Percentiles rank a stretch among this genome's conserved stretches.
Evolutionary conservation across 192 early-diverging fungal species (phyloP).

Genomic region (Cladochytrium replicatum): DNA sequence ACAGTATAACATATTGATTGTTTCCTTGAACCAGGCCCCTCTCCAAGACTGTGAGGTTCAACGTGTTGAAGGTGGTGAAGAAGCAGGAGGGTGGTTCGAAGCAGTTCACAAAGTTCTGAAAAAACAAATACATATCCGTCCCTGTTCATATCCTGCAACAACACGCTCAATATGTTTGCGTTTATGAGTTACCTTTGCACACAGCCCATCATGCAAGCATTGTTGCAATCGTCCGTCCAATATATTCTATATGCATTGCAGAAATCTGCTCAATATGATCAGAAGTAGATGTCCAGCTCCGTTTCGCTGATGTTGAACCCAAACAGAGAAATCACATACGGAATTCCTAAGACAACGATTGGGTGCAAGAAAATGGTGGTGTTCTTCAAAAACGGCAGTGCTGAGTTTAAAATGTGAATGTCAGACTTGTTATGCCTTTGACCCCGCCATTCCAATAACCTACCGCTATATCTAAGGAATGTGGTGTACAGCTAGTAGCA

Average conservation of each 20-base stretch:
- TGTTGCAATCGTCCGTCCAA: too few species aligned
- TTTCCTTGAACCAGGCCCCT: slow-evolving; percentile 61
- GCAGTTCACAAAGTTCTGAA: slow-evolving; percentile 90
- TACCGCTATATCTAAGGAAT: slow-evolving; percentile 87
- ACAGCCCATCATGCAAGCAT: too few species aligned
- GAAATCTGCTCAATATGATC: too few species aligned
- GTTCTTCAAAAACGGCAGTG: slow-evolving; percentile 85
- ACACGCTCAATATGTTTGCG: too few species aligned
- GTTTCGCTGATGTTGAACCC: slow-evolving; percentile 63
- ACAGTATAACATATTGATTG: slow-evolving; percentile 1
- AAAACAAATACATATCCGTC: too few species aligned
- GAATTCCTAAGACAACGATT: slow-evolving; percentile 43
- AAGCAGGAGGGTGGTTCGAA: slow-evolving; percentile 68
- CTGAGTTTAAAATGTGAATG: too few species aligned
- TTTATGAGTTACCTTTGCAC: too few species aligned
- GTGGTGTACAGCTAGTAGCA: slow-evolving; percentile 81
- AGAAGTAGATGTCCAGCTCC: slow-evolving; percentile 70
- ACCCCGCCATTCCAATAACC: too few species aligned
- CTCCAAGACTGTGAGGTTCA: slow-evolving; percentile 99
- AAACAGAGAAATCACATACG: slow-evolving; percentile 36
- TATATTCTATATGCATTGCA: too few species aligned
- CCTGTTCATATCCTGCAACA: too few species aligned
- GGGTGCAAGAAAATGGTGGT: slow-evolving; percentile 84
- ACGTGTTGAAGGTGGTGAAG: slow-evolving; percentile 96
- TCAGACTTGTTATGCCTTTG: too few species aligned